Percentiles rank a stretch among this genome's conserved stretches.
phyloP scores from a whole-genome alignment of 2,329 filamentous ascomycete species.

The Cytospora chrysosperma region DNA sequence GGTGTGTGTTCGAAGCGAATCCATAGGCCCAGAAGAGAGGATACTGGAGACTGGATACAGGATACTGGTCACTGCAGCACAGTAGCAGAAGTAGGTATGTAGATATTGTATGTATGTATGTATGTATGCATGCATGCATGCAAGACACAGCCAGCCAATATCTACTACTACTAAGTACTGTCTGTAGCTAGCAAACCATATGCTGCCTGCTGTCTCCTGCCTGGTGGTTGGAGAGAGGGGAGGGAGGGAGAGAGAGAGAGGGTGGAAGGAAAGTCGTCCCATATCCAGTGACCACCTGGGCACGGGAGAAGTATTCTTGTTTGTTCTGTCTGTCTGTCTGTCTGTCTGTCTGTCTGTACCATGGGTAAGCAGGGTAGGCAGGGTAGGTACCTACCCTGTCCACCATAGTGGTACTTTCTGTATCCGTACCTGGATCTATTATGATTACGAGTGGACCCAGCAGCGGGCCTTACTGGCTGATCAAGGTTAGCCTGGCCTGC shows the following conservation, averaged over 20 bases:
- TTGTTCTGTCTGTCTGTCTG: too few relatives aligned
- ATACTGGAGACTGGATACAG: too few relatives aligned
- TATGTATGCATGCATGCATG: too few relatives aligned
- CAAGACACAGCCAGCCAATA: conserved; percentile 5
- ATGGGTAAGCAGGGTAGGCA: too few relatives aligned
- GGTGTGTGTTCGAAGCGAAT: conserved; percentile 14
- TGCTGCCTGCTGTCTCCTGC: not conserved
- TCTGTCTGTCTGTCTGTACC: too few relatives aligned
- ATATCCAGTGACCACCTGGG: too few relatives aligned
- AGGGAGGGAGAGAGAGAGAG: not conserved
- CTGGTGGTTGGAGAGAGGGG: not conserved
- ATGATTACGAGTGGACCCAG: conserved; percentile 24
- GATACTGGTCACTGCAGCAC: too few relatives aligned
- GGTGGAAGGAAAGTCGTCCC: not conserved
- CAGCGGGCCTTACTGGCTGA: conserved; percentile 18
- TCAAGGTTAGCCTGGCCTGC: conserved; percentile 20
- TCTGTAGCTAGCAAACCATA: conserved; percentile 11
- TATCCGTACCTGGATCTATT: not conserved
- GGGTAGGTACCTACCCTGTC: not conserved
- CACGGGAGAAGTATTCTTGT: too few relatives aligned
- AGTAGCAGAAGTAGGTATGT: too few relatives aligned
- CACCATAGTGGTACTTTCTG: too few relatives aligned
- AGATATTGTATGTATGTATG: too few relatives aligned
- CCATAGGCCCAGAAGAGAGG: conserved; percentile 21
- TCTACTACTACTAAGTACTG: too few relatives aligned